These are phyloP conservation scores for Epichloe amarillans DNA, from an alignment of 2,329 filamentous ascomycete species.

Conservation along the genomic window DNA sequence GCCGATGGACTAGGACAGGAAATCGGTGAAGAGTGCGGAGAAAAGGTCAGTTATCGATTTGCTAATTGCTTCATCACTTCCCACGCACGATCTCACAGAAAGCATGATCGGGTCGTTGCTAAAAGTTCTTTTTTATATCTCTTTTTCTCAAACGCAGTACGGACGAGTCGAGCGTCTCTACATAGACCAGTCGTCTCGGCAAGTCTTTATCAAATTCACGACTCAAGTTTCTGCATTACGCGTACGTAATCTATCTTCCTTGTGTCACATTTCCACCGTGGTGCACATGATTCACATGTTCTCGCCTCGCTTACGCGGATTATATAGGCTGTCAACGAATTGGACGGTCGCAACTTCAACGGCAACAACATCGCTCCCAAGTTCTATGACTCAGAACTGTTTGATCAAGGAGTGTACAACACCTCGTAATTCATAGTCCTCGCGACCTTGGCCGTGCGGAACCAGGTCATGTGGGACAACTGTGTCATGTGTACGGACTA, in stretches of 20 bases:
- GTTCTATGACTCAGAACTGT: slow-evolving; percentile 73
- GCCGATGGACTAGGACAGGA: slow-evolving; percentile 70
- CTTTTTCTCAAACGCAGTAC: slow-evolving; percentile 39
- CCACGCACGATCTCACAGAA: too few species aligned
- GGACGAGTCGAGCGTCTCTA: slow-evolving; percentile 70
- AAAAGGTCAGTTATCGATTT: slow-evolving; percentile 40
- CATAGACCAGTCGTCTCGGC: slow-evolving; percentile 49
- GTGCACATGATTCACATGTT: background rate
- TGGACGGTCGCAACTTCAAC: slow-evolving; percentile 78
- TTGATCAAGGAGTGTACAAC: slow-evolving; percentile 52
- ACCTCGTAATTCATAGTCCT: background rate
- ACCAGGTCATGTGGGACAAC: background rate
- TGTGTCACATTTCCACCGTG: too few species aligned
- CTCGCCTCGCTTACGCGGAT: background rate
- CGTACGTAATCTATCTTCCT: slow-evolving; percentile 36
- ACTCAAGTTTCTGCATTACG: slow-evolving; percentile 71
- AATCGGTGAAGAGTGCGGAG: slow-evolving; percentile 85
- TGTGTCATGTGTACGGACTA: background rate
- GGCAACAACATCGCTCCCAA: slow-evolving; percentile 71
- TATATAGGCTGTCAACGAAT: slow-evolving; percentile 76
- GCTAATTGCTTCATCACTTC: background rate
- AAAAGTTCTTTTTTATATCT: too few species aligned
- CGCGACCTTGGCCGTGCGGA: background rate
- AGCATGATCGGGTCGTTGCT: too few species aligned
- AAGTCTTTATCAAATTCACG: slow-evolving; percentile 90